Percentiles rank a stretch among this genome's conserved stretches.
phyloP scores from a whole-genome alignment of 1,284 basidiomycete species.

The Pseudozyma pruni region DNA sequence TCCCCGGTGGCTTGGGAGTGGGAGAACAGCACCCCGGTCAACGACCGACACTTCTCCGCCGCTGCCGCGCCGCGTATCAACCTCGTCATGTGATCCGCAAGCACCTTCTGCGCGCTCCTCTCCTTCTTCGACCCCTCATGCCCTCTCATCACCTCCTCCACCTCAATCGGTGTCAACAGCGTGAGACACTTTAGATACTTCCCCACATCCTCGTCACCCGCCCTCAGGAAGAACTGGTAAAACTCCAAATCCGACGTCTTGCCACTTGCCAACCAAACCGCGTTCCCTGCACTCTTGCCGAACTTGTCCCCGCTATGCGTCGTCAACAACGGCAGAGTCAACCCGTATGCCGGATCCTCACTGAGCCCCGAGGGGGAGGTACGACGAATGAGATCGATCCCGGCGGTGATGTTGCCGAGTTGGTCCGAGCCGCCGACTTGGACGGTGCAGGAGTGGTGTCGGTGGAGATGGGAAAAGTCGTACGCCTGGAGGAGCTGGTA shows the following conservation, averaged over 20 bases:
- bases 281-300: slow-evolving; percentile 96
- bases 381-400: slow-evolving; percentile 85
- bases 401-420: slow-evolving; percentile 97
- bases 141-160: slow-evolving; percentile 73
- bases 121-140: slow-evolving; percentile 75
- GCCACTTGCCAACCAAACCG: slow-evolving; percentile 76
- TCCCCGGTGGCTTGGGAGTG: neutral
- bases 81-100: slow-evolving; percentile 88
- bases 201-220: slow-evolving; percentile 83
- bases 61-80: slow-evolving; percentile 72
- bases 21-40: slow-evolving; percentile 75
- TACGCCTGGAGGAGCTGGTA: slow-evolving; percentile 97
- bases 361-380: slow-evolving; percentile 54
- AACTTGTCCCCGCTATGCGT: slow-evolving; percentile 92
- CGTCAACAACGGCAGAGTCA: slow-evolving; percentile 93
- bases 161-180: slow-evolving; percentile 75
- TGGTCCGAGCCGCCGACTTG: slow-evolving; percentile 98
- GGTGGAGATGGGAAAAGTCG: slow-evolving; percentile 86
- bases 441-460: slow-evolving; percentile 77
- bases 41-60: slow-evolving; percentile 70
- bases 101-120: slow-evolving; percentile 78
- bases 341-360: slow-evolving; percentile 75
- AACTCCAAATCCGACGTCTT: slow-evolving; percentile 56
- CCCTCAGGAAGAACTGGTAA: slow-evolving; percentile 85
- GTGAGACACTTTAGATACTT: slow-evolving; percentile 87